Conservation (phyloP, 2,329 filamentous ascomycete genomes). For the Talaromyces sp. region DNA sequence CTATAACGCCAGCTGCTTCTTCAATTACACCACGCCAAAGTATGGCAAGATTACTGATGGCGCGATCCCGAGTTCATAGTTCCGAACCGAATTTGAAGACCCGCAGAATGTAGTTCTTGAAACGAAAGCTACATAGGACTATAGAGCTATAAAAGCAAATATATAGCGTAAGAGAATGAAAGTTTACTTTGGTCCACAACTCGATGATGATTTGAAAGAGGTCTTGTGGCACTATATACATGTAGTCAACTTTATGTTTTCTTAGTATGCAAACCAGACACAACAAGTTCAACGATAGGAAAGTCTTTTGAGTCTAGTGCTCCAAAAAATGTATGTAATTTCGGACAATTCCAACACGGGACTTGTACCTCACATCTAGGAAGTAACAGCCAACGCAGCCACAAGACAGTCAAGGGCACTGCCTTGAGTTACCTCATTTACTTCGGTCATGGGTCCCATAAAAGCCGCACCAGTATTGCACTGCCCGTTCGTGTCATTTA, state of each 20-base stretch:
- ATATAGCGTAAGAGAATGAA: not conserved
- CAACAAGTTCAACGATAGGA: not conserved
- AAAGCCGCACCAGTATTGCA: not conserved
- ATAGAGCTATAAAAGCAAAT: not conserved
- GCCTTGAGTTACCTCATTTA: not conserved
- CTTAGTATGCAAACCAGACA: too few species aligned
- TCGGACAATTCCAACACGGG: not conserved
- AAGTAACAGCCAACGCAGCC: not conserved
- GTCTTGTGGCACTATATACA: too few species aligned
- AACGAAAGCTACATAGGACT: not conserved
- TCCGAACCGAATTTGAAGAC: not conserved
- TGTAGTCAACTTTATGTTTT: too few species aligned
- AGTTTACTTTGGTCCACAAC: not conserved
- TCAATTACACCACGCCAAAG: conserved; percentile 21
- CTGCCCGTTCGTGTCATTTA: not conserved
- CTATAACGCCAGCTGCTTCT: conserved; percentile 63
- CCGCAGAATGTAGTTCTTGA: not conserved
- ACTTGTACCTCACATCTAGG: not conserved
- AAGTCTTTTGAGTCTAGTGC: not conserved
- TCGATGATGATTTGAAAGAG: too few species aligned
- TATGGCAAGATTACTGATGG: not conserved
- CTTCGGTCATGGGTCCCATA: not conserved
- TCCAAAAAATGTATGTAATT: not conserved
- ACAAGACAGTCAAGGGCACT: conserved; percentile 1
- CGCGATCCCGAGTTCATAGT: not conserved